Base-by-base conservation (phyloP, 805 yeast species). In the Henningerozyma blattae region DNA sequence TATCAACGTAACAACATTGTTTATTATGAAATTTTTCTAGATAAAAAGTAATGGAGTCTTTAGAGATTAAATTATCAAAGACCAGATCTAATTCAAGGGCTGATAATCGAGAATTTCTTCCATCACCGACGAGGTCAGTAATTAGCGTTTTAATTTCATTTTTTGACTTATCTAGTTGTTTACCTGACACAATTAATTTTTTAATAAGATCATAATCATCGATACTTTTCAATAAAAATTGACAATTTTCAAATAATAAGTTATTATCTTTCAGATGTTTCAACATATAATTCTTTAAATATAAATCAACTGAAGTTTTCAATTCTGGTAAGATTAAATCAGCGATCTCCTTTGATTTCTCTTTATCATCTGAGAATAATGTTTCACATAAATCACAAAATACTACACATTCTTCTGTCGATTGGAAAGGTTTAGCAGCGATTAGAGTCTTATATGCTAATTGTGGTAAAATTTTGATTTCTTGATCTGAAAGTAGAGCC, bases 321-420 rank as follows among this genome's bases (percentile, higher is more conserved):
- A 32, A 40, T 33, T 22, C 47, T 37, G 36, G 69, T 43, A 51
- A 42, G 19, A 61, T 46, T 29, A 37, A 45, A 48, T 50, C 51
- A 3, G 65, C 52, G 15, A 67, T 55, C 30, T 63, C 64, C 0
- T 52, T 53, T 9, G 51, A 40, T 15, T 65, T 56, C 0, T 58
- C 58, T 27, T 45, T 51, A 28, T 47, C 43, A 10, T 39, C 35
- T 10, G 40, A 39, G 27, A 48, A 53, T 24, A 53, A 34, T 29
- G 58, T 52, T 30, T 59, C 52, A 39, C 76, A 54, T 2, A 82
- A 64, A 28, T 64, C 58, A 3, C 73, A 75, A 37, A 67, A 66
- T 2, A 84, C 70, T 42, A 61, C 83, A 3, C 68, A 57, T 39
- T 86, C 93, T 44, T 84, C 93, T 7, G 78, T 71, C 15, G 64